A percentile compares a stretch with the other conserved stretches of the same genome.
Evolutionary conservation across 2,329 filamentous ascomycete genomes (phyloP).

Genomic region (Herpotrichia juniperi): DNA sequence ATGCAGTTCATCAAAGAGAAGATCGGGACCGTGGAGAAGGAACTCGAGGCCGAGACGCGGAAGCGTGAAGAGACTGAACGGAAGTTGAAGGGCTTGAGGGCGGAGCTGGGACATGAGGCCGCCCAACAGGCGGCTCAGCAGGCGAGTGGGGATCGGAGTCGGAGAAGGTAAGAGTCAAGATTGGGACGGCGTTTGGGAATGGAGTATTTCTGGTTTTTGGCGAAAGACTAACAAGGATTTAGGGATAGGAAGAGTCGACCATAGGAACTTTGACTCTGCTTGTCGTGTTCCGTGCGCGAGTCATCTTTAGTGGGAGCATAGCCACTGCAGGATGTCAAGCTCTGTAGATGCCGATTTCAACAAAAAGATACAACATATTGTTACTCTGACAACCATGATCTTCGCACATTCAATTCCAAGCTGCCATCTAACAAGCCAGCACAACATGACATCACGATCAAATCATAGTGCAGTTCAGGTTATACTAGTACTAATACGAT

Average conservation of each 20-base stretch:
- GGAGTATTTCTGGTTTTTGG: neutral
- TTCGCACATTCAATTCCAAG: too few species aligned
- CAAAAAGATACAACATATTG: too few species aligned
- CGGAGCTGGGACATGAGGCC: constrained; percentile 42
- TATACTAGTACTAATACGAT: too few species aligned
- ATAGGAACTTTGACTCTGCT: too few species aligned
- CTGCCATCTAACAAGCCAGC: too few species aligned
- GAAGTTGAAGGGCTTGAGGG: constrained; percentile 36
- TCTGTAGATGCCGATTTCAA: too few species aligned
- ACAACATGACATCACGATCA: too few species aligned
- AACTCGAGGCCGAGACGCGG: constrained; percentile 37
- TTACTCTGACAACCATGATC: too few species aligned
- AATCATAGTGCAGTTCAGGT: too few species aligned
- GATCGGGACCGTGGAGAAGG: constrained; percentile 40
- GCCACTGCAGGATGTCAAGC: too few species aligned
- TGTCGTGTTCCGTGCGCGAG: too few species aligned
- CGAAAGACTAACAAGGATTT: neutral
- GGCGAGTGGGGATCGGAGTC: constrained; percentile 43
- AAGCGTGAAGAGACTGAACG: constrained; percentile 38
- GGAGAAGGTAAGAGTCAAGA: constrained; percentile 36
- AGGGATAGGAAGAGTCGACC: neutral
- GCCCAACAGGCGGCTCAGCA: constrained; percentile 45
- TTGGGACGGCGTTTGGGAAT: neutral
- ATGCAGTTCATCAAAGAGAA: constrained; percentile 37
- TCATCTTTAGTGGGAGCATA: neutral